Evolutionary conservation across 352 stramenopile species (phyloP), one percentile per base, ranked within the genome.

Genomic region (Phytophthora pinifolia): DNA sequence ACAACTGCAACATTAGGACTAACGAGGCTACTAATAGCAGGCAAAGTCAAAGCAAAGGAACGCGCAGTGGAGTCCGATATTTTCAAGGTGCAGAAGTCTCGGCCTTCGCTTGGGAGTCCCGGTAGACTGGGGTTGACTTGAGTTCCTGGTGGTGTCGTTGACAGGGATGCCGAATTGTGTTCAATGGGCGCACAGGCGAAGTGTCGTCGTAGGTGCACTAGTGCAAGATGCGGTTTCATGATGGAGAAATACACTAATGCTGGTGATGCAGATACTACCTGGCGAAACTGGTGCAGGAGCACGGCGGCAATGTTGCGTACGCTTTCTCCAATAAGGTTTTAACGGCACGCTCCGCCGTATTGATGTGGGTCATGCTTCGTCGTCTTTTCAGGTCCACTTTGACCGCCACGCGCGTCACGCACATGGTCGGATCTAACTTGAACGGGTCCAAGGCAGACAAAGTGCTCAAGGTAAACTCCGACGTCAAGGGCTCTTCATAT

Each of bases 341-440:
- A 8, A 29, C 25, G 36, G 36, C 25, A 41, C 29, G 5, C n/a
- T 17, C 18, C 20, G 31, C 48, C 9, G 36, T 33, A 36, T 30
- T 54, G 42, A 50, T 22, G 43, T 8, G 33, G 4, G 9, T 46
- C 17, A n/a, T 56, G 18, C 18, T 38, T 4, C 22, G 5, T 50
- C 18, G 6, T 54, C 52, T 35, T 18, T 49, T n/a, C 33, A 85
- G 74, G 3, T 76, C 66, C 12, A 57, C 51, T 32, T 49, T 78
- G 32, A 62, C 70, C 14, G 43, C 71, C 22, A 80, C 77, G 6
- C 68, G 79, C n/a, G 61, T 89, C 29, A 94, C 84, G 27, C 82
- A 94, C 65, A 92, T 94, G 34, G 67, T 94, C n/a, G 79, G 78
- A 8, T 75, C 48, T 17, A 94, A 91, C 36, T 68, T 94, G 34